phyloP scores from a whole-genome alignment of 176 grass and related monocot species.

The Chrysopogon serrulatus region DNA sequence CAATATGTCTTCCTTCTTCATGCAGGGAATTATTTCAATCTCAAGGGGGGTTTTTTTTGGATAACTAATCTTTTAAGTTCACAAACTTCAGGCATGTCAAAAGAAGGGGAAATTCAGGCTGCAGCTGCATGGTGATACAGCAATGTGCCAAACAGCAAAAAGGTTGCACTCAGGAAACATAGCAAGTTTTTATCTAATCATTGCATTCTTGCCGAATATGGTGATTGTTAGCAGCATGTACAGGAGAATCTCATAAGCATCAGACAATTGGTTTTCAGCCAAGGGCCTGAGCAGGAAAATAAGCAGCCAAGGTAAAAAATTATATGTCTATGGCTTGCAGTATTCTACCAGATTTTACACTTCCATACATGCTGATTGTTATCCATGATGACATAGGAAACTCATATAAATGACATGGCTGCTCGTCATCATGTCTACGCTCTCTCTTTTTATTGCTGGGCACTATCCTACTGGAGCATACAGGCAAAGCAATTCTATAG shows the following conservation, averaged over 20 bases:
- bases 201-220: neutral
- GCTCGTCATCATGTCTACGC: neutral
- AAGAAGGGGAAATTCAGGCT: neutral
- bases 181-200: neutral
- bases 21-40: neutral
- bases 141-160: neutral
- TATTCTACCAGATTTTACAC: neutral
- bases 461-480: neutral
- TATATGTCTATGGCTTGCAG: neutral
- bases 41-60: too few relatives aligned
- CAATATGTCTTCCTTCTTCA: neutral
- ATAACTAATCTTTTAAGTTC: neutral
- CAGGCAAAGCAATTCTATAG: neutral
- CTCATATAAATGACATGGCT: neutral
- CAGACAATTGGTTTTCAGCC: neutral
- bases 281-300: neutral
- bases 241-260: neutral
- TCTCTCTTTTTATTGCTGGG: neutral
- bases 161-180: neutral
- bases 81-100: neutral
- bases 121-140: neutral
- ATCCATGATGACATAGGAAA: neutral
- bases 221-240: neutral
- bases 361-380: neutral
- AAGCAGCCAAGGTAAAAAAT: neutral